Conservation (phyloP, 1,139 yeast species). For the Geotrichum fermentans region DNA sequence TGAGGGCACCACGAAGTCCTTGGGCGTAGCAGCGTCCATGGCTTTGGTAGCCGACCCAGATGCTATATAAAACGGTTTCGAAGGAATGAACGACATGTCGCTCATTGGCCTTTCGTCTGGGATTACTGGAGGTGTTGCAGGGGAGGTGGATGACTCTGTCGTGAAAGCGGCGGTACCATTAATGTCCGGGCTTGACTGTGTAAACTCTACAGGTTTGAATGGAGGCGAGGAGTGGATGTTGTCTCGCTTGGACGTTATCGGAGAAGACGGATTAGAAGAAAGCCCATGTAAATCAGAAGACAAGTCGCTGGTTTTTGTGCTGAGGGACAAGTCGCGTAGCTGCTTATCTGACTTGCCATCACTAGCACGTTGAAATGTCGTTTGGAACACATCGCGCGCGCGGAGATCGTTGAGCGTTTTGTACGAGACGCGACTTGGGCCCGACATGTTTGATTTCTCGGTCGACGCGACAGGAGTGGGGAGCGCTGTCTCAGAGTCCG, state of each 20-base stretch:
- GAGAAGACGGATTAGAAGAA: slow-evolving; percentile 5
- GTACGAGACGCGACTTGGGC: background rate
- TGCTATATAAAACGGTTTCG: background rate
- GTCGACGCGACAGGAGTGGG: slow-evolving; percentile 3
- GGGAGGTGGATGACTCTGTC: slow-evolving; percentile 4
- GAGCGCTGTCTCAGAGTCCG: slow-evolving; percentile 5
- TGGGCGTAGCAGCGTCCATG: background rate
- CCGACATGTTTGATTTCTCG: background rate
- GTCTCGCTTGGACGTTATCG: slow-evolving; percentile 2
- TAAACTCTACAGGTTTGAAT: background rate
- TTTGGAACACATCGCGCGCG: background rate
- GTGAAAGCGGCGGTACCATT: background rate
- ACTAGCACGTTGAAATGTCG: background rate
- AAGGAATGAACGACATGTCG: background rate
- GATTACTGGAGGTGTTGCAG: background rate
- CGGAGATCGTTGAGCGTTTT: background rate
- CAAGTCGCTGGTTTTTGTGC: background rate
- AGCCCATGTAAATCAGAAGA: background rate
- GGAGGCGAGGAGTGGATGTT: slow-evolving; percentile 9
- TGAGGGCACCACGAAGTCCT: background rate
- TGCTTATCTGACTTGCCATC: background rate
- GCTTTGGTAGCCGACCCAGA: background rate
- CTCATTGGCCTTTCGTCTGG: background rate
- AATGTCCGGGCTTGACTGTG: slow-evolving; percentile 6
- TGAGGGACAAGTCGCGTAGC: background rate